phyloP scores from a whole-genome alignment of 192 early-diverging fungal genomes.

The Backusella sp. region DNA sequence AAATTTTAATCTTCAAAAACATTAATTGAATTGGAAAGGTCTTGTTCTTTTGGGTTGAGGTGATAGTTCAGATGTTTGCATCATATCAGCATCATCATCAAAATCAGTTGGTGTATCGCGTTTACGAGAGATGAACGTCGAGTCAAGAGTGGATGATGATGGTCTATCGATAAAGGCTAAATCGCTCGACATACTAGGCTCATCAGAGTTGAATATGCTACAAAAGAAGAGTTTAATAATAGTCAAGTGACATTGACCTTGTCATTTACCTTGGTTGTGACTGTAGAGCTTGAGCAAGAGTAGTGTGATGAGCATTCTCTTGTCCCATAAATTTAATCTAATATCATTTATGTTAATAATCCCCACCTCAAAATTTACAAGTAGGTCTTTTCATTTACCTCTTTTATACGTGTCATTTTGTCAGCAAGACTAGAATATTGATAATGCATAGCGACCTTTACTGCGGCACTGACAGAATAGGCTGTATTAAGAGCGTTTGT shows the following conservation, averaged over 20 bases:
- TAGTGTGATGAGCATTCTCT: background rate
- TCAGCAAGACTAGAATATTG: slow-evolving; percentile 73
- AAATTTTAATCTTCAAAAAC: background rate
- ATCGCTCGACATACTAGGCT: slow-evolving; percentile 12
- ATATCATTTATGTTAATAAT: background rate
- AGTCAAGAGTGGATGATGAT: background rate
- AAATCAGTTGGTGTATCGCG: background rate
- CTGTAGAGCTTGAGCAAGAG: background rate
- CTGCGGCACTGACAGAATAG: slow-evolving; percentile 76
- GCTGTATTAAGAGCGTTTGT: slow-evolving; percentile 56
- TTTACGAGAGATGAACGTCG: background rate
- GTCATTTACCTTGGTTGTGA: background rate
- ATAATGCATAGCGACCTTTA: slow-evolving; percentile 78
- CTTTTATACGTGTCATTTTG: slow-evolving; percentile 55
- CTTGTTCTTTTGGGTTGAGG: background rate
- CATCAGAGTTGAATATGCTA: background rate
- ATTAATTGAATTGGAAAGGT: slow-evolving; percentile 3
- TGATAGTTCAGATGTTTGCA: background rate
- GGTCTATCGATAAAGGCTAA: slow-evolving; percentile 14
- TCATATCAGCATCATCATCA: background rate
- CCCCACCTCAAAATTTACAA: background rate
- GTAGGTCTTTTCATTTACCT: background rate
- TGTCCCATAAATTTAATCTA: slow-evolving; percentile 1
- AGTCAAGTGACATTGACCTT: no score
- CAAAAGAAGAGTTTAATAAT: background rate